Base-by-base conservation (phyloP, 225 moss, liverwort and hornwort species). In the Asterella californica region DNA sequence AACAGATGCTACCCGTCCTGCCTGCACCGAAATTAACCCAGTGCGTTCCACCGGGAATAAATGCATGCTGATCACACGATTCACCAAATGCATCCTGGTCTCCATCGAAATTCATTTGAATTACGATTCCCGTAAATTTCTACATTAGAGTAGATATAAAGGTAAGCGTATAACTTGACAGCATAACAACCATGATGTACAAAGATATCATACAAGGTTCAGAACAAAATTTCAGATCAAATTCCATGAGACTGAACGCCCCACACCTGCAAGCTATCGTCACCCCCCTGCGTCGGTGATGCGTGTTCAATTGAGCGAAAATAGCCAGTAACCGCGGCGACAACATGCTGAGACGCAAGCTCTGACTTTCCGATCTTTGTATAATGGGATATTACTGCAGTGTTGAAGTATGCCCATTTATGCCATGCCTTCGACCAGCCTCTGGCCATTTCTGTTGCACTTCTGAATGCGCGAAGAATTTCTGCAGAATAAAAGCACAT, bases 391-490 rank as follows among this genome's bases (percentile, higher is more conserved):
- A 99, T 90, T 21, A 95, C 92, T 70, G 89, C 92, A 34, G 99
- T 93, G 79, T 95, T 99, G 33, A 99, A 99, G 49, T 93, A 90
- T 63, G 99, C 92, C 99, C 99, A 99, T 79, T 93, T 95, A 76
- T 99, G 99, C 95, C 95, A 99, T 76, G 99, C 99, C 82, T 99
- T 99, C 5, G 99, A 93, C 95, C 95, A 99, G 49, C 85, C 89
- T 81, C 78, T 86, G 32, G 99, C 93, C 74, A 88, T 82, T 55
- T 89, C 86, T 1, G 95, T 95, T 78, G 99, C 95, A 83, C 70
- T 86, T 64, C 46, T 73, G 34, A 93, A 88, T 25, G 92, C 88
- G 27, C 79, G 83, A 36, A 99, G 88, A 81, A 99, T 90, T 52
- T 90, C 95, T 99, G 92, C 11, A 33, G 2, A 36, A 9, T 33